Conservation (phyloP, 345 rosid genomes). For the Linum lewisii region DNA sequence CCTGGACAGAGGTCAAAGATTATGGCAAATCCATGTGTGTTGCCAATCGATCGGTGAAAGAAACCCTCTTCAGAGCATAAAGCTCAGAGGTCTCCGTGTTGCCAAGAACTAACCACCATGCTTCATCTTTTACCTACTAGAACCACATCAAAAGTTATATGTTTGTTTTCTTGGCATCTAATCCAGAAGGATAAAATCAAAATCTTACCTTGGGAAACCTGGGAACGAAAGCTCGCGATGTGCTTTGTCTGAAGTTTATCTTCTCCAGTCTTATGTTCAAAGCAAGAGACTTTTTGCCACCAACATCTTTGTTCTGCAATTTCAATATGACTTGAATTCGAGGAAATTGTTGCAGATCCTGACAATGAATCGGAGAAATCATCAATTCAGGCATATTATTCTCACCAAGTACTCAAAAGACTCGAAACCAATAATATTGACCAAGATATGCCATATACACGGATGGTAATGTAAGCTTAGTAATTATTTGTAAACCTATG, state of each 20-base stretch:
- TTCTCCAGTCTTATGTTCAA: slow-evolving; percentile 65
- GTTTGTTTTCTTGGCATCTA: slow-evolving; percentile 9
- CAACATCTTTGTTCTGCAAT: slow-evolving; percentile 42
- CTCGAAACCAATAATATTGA: too few relatives aligned
- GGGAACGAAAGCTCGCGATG: slow-evolving; percentile 72
- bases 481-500: too few relatives aligned
- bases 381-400: not conserved
- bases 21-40: slow-evolving; percentile 74
- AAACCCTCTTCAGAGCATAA: slow-evolving; percentile 81
- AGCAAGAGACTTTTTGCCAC: slow-evolving; percentile 25
- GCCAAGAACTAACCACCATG: slow-evolving; percentile 94
- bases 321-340: slow-evolving; percentile 50
- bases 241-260: slow-evolving; percentile 40
- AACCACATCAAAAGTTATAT: not conserved
- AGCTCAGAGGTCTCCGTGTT: slow-evolving; percentile 56
- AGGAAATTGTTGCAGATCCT: slow-evolving; percentile 86
- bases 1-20: slow-evolving; percentile 43
- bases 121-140: slow-evolving; percentile 81
- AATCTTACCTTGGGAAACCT: slow-evolving; percentile 78
- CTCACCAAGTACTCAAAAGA: too few relatives aligned
- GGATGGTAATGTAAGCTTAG: too few relatives aligned
- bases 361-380: slow-evolving; percentile 8
- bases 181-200: not conserved
- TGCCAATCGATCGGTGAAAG: slow-evolving; percentile 53
- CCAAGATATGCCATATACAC: too few relatives aligned